Evolutionary conservation across 805 yeast species (phyloP).

Genomic region (Candida cerambycidarum): DNA sequence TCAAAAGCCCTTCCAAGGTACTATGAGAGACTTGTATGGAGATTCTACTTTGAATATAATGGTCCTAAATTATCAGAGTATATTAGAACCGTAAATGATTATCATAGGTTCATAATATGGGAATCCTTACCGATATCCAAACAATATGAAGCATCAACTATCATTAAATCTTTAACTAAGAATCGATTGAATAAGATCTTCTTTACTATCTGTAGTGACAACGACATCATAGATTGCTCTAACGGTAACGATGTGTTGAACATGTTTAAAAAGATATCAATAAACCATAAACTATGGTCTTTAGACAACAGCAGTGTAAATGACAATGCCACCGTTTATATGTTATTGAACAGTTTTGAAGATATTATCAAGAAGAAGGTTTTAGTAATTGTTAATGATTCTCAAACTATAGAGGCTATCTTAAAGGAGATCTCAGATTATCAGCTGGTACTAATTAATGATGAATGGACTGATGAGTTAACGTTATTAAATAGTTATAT

Average conservation of each 20-base stretch:
- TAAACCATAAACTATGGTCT: conserved; percentile 1
- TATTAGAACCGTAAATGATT: conserved; percentile 20
- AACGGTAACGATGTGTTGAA: neutral
- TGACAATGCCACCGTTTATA: conserved; percentile 15
- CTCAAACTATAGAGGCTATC: neutral
- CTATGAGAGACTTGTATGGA: conserved; percentile 44
- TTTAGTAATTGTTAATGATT: neutral
- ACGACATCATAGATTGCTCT: neutral
- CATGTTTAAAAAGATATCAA: neutral
- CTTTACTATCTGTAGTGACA: neutral
- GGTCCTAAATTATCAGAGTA: conserved; percentile 22
- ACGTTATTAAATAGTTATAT: neutral
- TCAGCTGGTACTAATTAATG: neutral
- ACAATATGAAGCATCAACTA: neutral
- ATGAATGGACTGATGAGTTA: conserved; percentile 5
- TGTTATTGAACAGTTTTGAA: conserved; percentile 18
- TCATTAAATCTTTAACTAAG: neutral
- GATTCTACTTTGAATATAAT: conserved; percentile 35
- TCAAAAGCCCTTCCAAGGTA: conserved; percentile 27
- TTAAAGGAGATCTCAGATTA: neutral
- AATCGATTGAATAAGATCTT: neutral
- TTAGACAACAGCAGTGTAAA: conserved; percentile 4
- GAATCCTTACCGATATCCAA: conserved; percentile 22
- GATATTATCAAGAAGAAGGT: conserved; percentile 7
- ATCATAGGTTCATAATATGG: conserved; percentile 34